Base-by-base conservation (phyloP, 768 basidiomycete species). In the Leccinum imitatum region DNA sequence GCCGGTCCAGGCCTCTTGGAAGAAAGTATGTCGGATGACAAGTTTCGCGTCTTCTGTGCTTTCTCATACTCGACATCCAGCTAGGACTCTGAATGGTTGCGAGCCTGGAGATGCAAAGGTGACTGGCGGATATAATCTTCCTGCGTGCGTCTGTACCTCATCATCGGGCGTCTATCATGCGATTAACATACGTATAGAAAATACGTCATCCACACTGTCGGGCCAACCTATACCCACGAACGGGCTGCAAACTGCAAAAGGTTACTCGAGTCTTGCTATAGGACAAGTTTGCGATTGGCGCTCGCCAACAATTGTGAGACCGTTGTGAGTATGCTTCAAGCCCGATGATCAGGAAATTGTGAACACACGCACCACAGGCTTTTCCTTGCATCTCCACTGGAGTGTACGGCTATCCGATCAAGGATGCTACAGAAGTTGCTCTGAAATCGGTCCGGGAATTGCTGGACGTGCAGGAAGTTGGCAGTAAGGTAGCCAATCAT, bases 321-420 rank as follows among this genome's bases (percentile, higher is more conserved):
- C 65, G 77, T 93, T 39, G 91, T 92, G 56, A 67, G 73, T 31
- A 35, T 54, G n/a, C 41, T n/a, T 11, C 48, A 21, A 27, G 10
- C 33, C 33, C 7, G 46, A 10, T 11, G 14, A 5, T 35, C 27
- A 44, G 3, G 33, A 39, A 52, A 7, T 27, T 2, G 11, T 54
- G 35, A 51, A 30, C 39, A 10, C 6, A 54, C 30, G 37, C 21
- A 53, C 25, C 35, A 27, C 53, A 93, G 92, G 90, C 90, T 4
- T 92, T 93, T 64, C 87, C 88, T 6, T 87, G 84, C 6, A 84
- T 94, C 54, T 93, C 91, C 4, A 92, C 91, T 0, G 92, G 83
- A 0, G 77, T 91, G 15, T 94, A 91, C 61, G 82, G 87, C 3
- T 93, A 93, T 72, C 92, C 91, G 1, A 84, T 91, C 50, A 73